phyloP scores from a whole-genome alignment of 164 flowering plant genomes.

The Pachysandra terminalis region DNA sequence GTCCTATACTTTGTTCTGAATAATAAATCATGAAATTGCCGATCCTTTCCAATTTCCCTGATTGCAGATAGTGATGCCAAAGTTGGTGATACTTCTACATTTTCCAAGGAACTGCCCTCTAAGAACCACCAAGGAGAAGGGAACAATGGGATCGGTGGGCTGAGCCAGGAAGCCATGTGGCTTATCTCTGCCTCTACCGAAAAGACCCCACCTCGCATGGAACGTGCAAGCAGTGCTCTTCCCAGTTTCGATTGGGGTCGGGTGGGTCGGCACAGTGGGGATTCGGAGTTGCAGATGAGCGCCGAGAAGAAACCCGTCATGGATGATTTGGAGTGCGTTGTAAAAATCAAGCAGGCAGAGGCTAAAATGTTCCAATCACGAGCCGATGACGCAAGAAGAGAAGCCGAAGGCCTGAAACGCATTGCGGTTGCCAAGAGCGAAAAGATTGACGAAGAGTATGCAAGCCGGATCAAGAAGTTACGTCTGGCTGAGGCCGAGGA shows the following conservation, averaged over 20 bases:
- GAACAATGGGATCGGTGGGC: slow-evolving; percentile 14
- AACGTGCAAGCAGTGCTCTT: slow-evolving; percentile 13
- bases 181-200: slow-evolving; percentile 18
- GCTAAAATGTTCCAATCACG: slow-evolving; percentile 84
- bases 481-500: slow-evolving; percentile 73
- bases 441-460: slow-evolving; percentile 76
- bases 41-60: background rate
- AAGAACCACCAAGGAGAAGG: slow-evolving; percentile 22
- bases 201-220: slow-evolving; percentile 14
- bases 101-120: slow-evolving; percentile 17
- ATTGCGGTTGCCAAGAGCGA: slow-evolving; percentile 68
- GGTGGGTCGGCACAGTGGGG: slow-evolving; percentile 8
- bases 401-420: slow-evolving; percentile 79
- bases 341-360: slow-evolving; percentile 82
- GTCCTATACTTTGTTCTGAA: background rate
- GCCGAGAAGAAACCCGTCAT: slow-evolving; percentile 37
- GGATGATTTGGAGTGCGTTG: slow-evolving; percentile 80
- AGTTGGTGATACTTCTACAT: slow-evolving; percentile 9
- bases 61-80: slow-evolving; percentile 26
- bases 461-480: slow-evolving; percentile 48
- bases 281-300: slow-evolving; percentile 24
- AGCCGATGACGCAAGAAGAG: slow-evolving; percentile 91
- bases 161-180: slow-evolving; percentile 24
- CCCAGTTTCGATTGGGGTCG: slow-evolving; percentile 24
- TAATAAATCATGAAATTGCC: background rate